phyloP scores from a whole-genome alignment of 768 basidiomycete genomes.

The Scleroderma citrinum region DNA sequence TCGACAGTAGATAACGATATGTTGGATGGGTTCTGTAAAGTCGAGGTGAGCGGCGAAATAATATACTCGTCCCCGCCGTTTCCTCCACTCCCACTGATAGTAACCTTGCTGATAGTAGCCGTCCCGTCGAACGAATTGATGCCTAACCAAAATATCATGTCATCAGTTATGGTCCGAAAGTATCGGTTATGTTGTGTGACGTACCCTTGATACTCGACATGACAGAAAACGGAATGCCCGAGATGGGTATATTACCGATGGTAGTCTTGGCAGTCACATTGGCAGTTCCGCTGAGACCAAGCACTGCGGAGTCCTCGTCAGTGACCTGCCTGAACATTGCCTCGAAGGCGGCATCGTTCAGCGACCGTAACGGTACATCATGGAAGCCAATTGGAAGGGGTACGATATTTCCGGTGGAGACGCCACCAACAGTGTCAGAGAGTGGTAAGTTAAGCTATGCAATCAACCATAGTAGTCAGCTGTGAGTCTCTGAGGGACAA shows the following conservation, averaged over 20 bases:
- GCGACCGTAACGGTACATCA: constrained; percentile 48
- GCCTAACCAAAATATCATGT: constrained; percentile 28
- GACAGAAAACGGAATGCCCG: constrained; percentile 58
- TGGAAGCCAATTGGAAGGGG: constrained; percentile 53
- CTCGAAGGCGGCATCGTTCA: constrained; percentile 49
- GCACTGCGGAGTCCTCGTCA: constrained; percentile 35
- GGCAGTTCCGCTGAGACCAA: constrained; percentile 51
- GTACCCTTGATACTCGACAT: constrained; percentile 48
- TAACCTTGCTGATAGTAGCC: constrained; percentile 49
- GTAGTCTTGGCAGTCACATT: constrained; percentile 55
- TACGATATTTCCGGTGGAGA: constrained; percentile 66
- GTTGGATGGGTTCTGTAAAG: constrained; percentile 62
- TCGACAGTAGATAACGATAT: constrained; percentile 54
- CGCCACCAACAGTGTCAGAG: constrained; percentile 45
- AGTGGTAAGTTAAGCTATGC: constrained; percentile 47
- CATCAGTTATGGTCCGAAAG: not conserved
- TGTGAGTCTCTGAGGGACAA: not conserved
- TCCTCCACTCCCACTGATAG: constrained; percentile 61
- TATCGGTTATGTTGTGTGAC: not conserved
- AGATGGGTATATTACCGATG: constrained; percentile 63
- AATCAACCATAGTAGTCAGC: constrained; percentile 1
- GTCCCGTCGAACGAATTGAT: constrained; percentile 54
- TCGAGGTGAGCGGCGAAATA: constrained; percentile 49
- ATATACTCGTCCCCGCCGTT: constrained; percentile 55
- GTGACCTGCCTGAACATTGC: constrained; percentile 57